Evolutionary conservation across 441 rosid species (phyloP).

Genomic region (Kokia cookei): DNA sequence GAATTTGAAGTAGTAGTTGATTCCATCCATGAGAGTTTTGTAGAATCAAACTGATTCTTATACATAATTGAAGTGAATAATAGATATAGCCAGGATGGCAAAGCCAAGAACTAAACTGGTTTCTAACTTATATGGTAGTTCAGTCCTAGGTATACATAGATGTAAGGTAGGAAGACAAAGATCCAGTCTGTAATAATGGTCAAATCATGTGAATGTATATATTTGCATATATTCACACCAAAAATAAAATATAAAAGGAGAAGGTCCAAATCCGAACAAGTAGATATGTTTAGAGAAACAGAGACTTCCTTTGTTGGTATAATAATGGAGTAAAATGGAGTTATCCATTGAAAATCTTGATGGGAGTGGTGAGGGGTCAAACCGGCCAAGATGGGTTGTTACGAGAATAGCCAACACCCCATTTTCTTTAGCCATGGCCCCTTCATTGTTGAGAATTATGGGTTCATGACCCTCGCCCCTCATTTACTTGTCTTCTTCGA

Average conservation of each 20-base stretch:
- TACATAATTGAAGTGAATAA: constrained; percentile 5
- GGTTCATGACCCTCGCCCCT: constrained; percentile 7
- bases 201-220: background rate
- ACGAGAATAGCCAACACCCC: constrained; percentile 32
- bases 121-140: background rate
- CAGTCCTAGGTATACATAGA: constrained; percentile 2
- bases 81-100: constrained; percentile 6
- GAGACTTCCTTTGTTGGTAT: background rate
- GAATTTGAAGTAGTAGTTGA: background rate
- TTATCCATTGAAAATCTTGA: background rate
- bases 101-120: background rate
- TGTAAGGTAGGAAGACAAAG: constrained; percentile 3
- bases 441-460: constrained; percentile 19
- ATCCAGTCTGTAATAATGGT: constrained; percentile 10
- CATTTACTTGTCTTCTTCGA: background rate
- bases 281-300: background rate
- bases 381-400: constrained; percentile 25
- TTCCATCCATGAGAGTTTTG: background rate
- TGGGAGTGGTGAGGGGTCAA: background rate
- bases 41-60: background rate
- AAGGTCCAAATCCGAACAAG: background rate
- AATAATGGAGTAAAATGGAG: constrained; percentile 8
- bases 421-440: constrained; percentile 26
- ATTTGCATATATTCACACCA: background rate
- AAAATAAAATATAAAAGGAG: background rate